Evolutionary conservation across 768 basidiomycete genomes (phyloP).

Genomic region (Agaricus blazei): DNA sequence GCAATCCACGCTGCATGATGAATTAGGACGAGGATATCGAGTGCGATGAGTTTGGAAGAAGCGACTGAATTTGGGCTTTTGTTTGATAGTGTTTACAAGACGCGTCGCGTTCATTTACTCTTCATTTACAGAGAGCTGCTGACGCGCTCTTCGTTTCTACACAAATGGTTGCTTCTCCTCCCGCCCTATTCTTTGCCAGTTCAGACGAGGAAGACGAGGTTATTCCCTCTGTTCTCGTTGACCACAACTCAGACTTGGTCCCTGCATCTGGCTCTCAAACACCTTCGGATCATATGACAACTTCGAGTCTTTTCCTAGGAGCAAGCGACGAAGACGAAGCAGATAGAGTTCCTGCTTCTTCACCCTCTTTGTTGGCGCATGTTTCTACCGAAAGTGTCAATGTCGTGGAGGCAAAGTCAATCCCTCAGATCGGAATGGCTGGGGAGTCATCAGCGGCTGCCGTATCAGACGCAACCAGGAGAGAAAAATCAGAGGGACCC

Average conservation of each 20-base stretch:
- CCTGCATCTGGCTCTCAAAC: constrained; percentile 6
- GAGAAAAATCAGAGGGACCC: constrained; percentile 40
- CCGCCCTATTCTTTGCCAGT: constrained; percentile 53
- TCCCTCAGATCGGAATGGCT: too few relatives aligned
- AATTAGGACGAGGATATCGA: constrained; percentile 16
- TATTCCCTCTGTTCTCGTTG: background rate
- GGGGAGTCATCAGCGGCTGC: constrained; percentile 19
- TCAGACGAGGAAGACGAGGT: constrained; percentile 43
- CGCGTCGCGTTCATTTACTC: constrained; percentile 29
- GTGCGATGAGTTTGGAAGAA: constrained; percentile 15
- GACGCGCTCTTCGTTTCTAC: constrained; percentile 21
- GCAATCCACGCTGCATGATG: constrained; percentile 83
- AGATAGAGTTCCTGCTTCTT: constrained; percentile 3
- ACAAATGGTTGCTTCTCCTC: constrained; percentile 25
- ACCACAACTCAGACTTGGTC: constrained; percentile 10
- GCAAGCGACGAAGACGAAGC: constrained; percentile 28
- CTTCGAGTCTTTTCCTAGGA: constrained; percentile 17
- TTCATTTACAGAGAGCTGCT: constrained; percentile 12
- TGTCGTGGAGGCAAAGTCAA: background rate
- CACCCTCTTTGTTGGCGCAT: constrained; percentile 6
- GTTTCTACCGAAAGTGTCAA: constrained; percentile 25
- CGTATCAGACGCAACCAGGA: constrained; percentile 14
- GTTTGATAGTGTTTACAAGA: constrained; percentile 33
- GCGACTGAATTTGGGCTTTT: constrained; percentile 18
- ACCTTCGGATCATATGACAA: constrained; percentile 15